Percentiles rank a stretch among this genome's conserved stretches.
Conservation (phyloP, 148 eudicot species). For the Suaeda aralocaspica region DNA sequence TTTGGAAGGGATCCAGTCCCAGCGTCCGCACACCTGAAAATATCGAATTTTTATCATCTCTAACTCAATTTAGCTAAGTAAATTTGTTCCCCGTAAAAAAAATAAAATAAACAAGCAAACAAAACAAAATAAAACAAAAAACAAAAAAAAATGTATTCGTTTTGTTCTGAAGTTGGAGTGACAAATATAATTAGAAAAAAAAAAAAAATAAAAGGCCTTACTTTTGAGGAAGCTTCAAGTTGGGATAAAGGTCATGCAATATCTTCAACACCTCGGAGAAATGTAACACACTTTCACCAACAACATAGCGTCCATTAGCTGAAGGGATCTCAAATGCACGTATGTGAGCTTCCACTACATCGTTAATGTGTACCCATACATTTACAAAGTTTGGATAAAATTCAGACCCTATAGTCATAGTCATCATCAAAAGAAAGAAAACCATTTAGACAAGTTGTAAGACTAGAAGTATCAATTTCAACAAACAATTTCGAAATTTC, state of each 20-base stretch:
- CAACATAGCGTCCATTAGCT: slow-evolving; percentile 44
- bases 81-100: too few relatives aligned
- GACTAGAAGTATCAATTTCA: not conserved
- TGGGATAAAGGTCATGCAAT: slow-evolving; percentile 47
- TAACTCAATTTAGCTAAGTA: too few relatives aligned
- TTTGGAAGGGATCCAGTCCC: slow-evolving; percentile 1
- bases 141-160: too few relatives aligned
- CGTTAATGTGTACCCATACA: slow-evolving; percentile 53
- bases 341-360: slow-evolving; percentile 59
- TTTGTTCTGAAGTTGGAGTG: too few relatives aligned
- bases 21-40: slow-evolving; percentile 22
- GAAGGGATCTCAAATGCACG: slow-evolving; percentile 51
- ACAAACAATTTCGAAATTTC: too few relatives aligned
- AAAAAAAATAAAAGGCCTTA: slow-evolving; percentile 20
- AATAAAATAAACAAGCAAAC: too few relatives aligned
- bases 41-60: not conserved
- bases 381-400: slow-evolving; percentile 28
- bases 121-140: too few relatives aligned
- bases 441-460: not conserved
- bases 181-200: too few relatives aligned
- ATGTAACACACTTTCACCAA: slow-evolving; percentile 48
- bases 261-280: slow-evolving; percentile 39
- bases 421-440: slow-evolving; percentile 11
- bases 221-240: slow-evolving; percentile 39
- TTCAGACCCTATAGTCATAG: slow-evolving; percentile 41